A percentile compares a stretch with the other conserved stretches of the same genome.
Conservation (phyloP, 305 asterid species). For the Ruellia speciosa region DNA sequence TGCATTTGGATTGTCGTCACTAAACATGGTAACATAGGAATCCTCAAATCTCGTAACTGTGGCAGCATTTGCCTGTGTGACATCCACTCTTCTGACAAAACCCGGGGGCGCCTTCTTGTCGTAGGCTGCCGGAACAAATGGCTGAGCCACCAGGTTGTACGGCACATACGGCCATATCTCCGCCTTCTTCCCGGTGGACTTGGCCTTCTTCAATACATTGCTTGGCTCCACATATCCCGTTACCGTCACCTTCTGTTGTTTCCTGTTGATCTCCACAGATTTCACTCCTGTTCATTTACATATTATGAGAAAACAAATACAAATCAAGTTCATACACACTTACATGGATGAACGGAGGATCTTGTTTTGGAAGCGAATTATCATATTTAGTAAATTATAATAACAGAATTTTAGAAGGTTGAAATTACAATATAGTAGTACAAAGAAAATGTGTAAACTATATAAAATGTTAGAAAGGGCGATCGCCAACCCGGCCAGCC, state of each 20-base stretch:
- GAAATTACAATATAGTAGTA: too few relatives aligned
- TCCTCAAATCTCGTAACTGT: slow-evolving; percentile 33
- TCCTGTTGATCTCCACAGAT: slow-evolving; percentile 61
- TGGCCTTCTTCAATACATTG: slow-evolving; percentile 73
- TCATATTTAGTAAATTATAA: neutral
- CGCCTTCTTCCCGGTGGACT: slow-evolving; percentile 71
- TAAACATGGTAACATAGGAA: slow-evolving; percentile 48
- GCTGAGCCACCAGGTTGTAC: slow-evolving; percentile 72
- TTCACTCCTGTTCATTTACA: slow-evolving; percentile 45
- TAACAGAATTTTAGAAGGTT: neutral
- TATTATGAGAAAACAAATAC: neutral
- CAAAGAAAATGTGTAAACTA: too few relatives aligned
- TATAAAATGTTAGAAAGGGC: too few relatives aligned
- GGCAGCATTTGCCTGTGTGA: slow-evolving; percentile 15
- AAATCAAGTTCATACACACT: too few relatives aligned
- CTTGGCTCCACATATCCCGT: slow-evolving; percentile 52
- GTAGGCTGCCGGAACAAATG: slow-evolving; percentile 55
- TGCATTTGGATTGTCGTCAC: slow-evolving; percentile 71
- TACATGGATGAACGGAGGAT: too few relatives aligned
- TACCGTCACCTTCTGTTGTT: slow-evolving; percentile 73
- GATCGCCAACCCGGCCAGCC: too few relatives aligned
- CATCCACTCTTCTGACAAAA: slow-evolving; percentile 46
- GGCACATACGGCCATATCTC: slow-evolving; percentile 90
- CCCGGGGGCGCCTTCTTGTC: slow-evolving; percentile 92
- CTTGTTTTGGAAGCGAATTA: neutral